These are phyloP conservation scores for Thalassiosira oceanica DNA, from an alignment of 352 stramenopile species.

Conservation along the genomic window DNA sequence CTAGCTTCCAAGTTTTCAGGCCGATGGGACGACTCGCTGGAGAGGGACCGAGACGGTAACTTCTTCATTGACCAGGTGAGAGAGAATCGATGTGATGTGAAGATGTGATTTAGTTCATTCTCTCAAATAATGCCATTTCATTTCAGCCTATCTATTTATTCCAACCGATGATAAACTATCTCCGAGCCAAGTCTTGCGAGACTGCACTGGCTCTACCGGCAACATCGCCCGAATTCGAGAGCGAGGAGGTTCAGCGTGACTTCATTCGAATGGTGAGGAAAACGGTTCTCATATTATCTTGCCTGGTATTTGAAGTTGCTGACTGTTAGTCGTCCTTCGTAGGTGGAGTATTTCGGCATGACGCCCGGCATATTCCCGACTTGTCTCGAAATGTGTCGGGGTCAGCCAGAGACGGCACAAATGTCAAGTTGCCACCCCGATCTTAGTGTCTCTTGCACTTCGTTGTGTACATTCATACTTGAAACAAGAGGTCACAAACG, in stretches of 20 bases:
- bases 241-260: conserved; percentile 22
- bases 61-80: conserved; percentile 76
- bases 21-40: conserved; percentile 59
- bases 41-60: conserved; percentile 62
- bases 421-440: conserved; percentile 32
- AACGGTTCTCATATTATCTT: too few species aligned
- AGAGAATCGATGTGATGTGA: too few species aligned
- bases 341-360: conserved; percentile 66
- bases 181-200: conserved; percentile 38
- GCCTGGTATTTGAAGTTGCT: too few species aligned
- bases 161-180: conserved; percentile 54
- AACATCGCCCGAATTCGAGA: conserved; percentile 37
- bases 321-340: too few species aligned
- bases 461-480: conserved; percentile 45
- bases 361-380: conserved; percentile 51
- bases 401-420: conserved; percentile 23
- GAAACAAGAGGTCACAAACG: conserved; percentile 38
- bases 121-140: too few species aligned
- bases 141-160: conserved; percentile 56
- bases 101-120: too few species aligned
- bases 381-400: conserved; percentile 42
- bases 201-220: conserved; percentile 33
- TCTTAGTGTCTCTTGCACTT: conserved; percentile 15
- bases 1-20: conserved; percentile 62
- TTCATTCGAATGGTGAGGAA: conserved; percentile 56